A percentile compares a stretch with the other conserved stretches of the same genome.
Conservation (phyloP, 768 basidiomycete genomes). For the Hygrophorus pudorinus region DNA sequence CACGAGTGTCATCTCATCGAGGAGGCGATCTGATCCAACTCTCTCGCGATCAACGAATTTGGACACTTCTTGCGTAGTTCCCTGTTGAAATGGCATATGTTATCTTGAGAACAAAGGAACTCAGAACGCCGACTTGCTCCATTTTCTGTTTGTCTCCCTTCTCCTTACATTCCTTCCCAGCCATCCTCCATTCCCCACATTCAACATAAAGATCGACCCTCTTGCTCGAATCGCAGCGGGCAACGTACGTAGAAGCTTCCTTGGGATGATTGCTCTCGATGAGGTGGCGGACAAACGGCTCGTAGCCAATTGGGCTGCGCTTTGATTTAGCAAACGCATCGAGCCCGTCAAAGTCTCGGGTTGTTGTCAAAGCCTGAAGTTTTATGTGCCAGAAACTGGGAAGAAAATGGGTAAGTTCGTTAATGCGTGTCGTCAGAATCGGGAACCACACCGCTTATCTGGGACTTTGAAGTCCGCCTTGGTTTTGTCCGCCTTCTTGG, state of each 20-base stretch:
- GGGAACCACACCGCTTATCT: slow-evolving; percentile 66
- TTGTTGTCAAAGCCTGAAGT: slow-evolving; percentile 68
- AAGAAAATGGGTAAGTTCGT: slow-evolving; percentile 1
- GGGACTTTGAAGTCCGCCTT: slow-evolving; percentile 88
- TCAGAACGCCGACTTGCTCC: slow-evolving; percentile 47
- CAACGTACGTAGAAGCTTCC: slow-evolving; percentile 71
- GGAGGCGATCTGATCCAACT: slow-evolving; percentile 55
- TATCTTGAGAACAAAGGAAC: slow-evolving; percentile 2
- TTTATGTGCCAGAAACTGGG: slow-evolving; percentile 91
- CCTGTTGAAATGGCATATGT: slow-evolving; percentile 27
- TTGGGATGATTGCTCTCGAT: slow-evolving; percentile 62
- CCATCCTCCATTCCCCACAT: slow-evolving; percentile 85
- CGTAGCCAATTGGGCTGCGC: slow-evolving; percentile 93
- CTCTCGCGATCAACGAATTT: slow-evolving; percentile 70
- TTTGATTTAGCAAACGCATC: slow-evolving; percentile 81
- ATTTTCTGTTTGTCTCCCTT: slow-evolving; percentile 75
- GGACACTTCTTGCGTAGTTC: slow-evolving; percentile 66
- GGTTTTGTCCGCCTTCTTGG: slow-evolving; percentile 84
- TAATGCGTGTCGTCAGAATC: background rate
- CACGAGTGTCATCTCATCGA: slow-evolving; percentile 32
- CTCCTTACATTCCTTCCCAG: slow-evolving; percentile 86
- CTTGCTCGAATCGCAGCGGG: slow-evolving; percentile 74
- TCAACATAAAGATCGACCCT: slow-evolving; percentile 82
- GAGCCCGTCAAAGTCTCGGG: slow-evolving; percentile 77
- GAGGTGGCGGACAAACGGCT: slow-evolving; percentile 76